These are phyloP conservation scores for Malassezia japonica DNA, from an alignment of 1,284 basidiomycete species.

Conservation along the genomic window DNA sequence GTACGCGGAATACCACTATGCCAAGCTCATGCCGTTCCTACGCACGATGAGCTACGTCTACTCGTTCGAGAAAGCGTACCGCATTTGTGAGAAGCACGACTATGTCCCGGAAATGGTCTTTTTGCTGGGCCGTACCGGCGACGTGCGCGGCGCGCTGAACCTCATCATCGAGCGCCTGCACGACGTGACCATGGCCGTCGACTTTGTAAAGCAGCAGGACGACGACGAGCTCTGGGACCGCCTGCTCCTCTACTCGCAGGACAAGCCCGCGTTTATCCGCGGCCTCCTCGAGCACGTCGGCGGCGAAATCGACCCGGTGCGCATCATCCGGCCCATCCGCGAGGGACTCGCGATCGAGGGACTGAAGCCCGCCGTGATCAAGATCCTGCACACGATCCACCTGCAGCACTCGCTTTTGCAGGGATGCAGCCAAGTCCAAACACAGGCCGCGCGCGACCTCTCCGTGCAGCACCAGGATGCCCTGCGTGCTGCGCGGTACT, in stretches of 20 bases:
- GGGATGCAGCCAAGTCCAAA: slow-evolving; percentile 35
- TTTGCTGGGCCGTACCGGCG: slow-evolving; percentile 89
- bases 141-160: slow-evolving; percentile 85
- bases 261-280: slow-evolving; percentile 83
- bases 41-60: slow-evolving; percentile 78
- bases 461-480: slow-evolving; percentile 22
- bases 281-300: slow-evolving; percentile 86
- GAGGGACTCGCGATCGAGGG: slow-evolving; percentile 93
- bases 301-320: slow-evolving; percentile 87
- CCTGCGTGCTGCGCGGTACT: slow-evolving; percentile 24
- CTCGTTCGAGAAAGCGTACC: slow-evolving; percentile 83
- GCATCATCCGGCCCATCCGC: slow-evolving; percentile 83
- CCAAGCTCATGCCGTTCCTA: slow-evolving; percentile 75
- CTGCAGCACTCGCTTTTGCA: slow-evolving; percentile 53
- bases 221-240: slow-evolving; percentile 98
- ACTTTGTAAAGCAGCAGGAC: slow-evolving; percentile 93
- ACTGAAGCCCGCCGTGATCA: slow-evolving; percentile 83
- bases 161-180: slow-evolving; percentile 90
- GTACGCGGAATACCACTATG: slow-evolving; percentile 76
- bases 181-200: slow-evolving; percentile 78
- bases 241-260: slow-evolving; percentile 84
- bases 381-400: slow-evolving; percentile 91
- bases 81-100: slow-evolving; percentile 71
- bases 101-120: slow-evolving; percentile 96
- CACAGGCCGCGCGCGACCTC: slow-evolving; percentile 28